phyloP scores from a whole-genome alignment of 2,329 filamentous ascomycete species.

The Beauveria asiatica region DNA sequence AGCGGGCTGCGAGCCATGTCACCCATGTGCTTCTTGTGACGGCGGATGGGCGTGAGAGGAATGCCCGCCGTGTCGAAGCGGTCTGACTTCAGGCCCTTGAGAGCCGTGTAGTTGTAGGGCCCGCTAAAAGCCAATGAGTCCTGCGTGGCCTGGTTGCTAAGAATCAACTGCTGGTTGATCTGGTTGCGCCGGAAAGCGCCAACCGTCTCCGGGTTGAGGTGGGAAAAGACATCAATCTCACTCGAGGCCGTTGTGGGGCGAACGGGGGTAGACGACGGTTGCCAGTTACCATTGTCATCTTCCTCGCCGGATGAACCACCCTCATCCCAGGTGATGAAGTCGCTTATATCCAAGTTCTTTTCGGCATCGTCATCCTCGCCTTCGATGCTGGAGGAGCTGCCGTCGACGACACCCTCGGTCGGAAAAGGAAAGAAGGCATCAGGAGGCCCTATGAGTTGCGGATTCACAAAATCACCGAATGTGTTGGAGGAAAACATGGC shows the following conservation, averaged over 20 bases:
- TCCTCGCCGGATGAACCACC: slow-evolving; percentile 53
- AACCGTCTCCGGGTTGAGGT: slow-evolving; percentile 58
- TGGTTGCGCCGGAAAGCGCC: slow-evolving; percentile 69
- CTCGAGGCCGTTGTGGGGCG: slow-evolving; percentile 40
- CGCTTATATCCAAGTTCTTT: slow-evolving; percentile 55
- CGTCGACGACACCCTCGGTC: slow-evolving; percentile 49
- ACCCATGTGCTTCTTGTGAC: slow-evolving; percentile 41
- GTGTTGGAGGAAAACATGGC: slow-evolving; percentile 54
- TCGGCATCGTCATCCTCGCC: slow-evolving; percentile 59
- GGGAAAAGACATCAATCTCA: slow-evolving; percentile 44
- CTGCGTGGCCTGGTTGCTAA: slow-evolving; percentile 51
- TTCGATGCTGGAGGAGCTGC: slow-evolving; percentile 32
- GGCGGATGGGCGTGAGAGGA: slow-evolving; percentile 59
- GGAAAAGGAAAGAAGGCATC: slow-evolving; percentile 69
- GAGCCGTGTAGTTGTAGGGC: slow-evolving; percentile 50
- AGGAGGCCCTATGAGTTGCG: slow-evolving; percentile 61
- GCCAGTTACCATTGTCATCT: slow-evolving; percentile 40
- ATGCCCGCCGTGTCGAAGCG: slow-evolving; percentile 57
- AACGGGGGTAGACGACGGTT: slow-evolving; percentile 43
- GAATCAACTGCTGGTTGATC: slow-evolving; percentile 52
- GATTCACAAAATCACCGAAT: slow-evolving; percentile 49
- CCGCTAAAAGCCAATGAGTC: slow-evolving; percentile 56
- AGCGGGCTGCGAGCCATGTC: slow-evolving; percentile 42
- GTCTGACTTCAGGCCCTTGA: slow-evolving; percentile 56
- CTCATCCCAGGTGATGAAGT: slow-evolving; percentile 63